phyloP scores from a whole-genome alignment of 352 stramenopile genomes.

The Hyaloperonospora arabidopsidis region DNA sequence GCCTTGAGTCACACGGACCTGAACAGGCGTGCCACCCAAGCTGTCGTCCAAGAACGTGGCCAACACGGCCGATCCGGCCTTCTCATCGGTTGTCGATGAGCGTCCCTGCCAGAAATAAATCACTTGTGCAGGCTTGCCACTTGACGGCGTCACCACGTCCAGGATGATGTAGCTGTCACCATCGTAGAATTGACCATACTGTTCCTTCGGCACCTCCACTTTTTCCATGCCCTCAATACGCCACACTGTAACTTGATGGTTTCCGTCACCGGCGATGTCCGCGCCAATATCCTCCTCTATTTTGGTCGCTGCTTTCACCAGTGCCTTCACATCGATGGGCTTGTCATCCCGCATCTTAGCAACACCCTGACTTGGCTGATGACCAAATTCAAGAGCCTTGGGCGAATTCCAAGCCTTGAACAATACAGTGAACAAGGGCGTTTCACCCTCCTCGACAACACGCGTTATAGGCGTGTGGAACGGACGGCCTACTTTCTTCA shows the following conservation, averaged over 20 bases:
- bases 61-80: constrained; percentile 60
- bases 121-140: constrained; percentile 64
- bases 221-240: constrained; percentile 88
- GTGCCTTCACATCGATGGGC: constrained; percentile 48
- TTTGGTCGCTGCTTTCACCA: constrained; percentile 35
- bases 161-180: constrained; percentile 96
- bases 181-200: constrained; percentile 89
- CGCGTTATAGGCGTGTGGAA: constrained; percentile 71
- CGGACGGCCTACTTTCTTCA: constrained; percentile 50
- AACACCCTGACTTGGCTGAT: constrained; percentile 40
- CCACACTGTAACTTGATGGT: constrained; percentile 83
- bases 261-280: constrained; percentile 57
- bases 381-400: constrained; percentile 58
- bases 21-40: constrained; percentile 74
- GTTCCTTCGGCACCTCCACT: constrained; percentile 59
- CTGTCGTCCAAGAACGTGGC: constrained; percentile 76
- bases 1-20: constrained; percentile 81
- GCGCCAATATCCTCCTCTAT: constrained; percentile 68
- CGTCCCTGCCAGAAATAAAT: constrained; percentile 92
- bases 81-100: constrained; percentile 82
- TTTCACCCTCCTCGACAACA: constrained; percentile 80
- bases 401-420: constrained; percentile 75
- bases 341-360: constrained; percentile 38
- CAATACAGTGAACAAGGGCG: constrained; percentile 76
- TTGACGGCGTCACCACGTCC: constrained; percentile 58